Evolutionary conservation across 2,329 filamentous ascomycete genomes (phyloP).

Genomic region (Drechslera avenae): DNA sequence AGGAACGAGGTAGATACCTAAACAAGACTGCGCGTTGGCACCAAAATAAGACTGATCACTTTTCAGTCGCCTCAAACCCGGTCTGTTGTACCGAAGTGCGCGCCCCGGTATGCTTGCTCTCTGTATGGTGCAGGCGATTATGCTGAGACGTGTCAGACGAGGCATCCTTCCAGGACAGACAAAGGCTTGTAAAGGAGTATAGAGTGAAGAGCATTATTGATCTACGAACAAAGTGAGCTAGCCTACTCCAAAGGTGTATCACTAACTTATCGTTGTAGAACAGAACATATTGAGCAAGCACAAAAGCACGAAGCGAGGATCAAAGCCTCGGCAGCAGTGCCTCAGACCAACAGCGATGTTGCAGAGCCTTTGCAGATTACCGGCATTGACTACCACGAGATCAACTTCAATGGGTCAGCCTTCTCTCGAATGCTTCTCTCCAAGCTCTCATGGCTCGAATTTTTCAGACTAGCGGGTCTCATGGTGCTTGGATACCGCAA

Average conservation of each 20-base stretch:
- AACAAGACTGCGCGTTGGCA: not conserved
- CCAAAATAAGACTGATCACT: slow-evolving; percentile 7
- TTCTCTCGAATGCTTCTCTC: slow-evolving; percentile 72
- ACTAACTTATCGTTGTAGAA: slow-evolving; percentile 54
- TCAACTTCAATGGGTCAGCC: slow-evolving; percentile 74
- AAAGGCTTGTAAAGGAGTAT: slow-evolving; percentile 63
- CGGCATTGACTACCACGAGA: slow-evolving; percentile 66
- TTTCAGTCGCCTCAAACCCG: slow-evolving; percentile 31
- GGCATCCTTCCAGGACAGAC: slow-evolving; percentile 69
- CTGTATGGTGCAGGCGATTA: not conserved
- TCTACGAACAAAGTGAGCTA: slow-evolving; percentile 71
- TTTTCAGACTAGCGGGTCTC: slow-evolving; percentile 66
- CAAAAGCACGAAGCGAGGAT: slow-evolving; percentile 62
- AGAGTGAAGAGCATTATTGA: slow-evolving; percentile 77
- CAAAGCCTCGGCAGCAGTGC: slow-evolving; percentile 51
- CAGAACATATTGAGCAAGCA: slow-evolving; percentile 72
- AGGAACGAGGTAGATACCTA: slow-evolving; percentile 19
- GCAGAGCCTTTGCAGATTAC: slow-evolving; percentile 66
- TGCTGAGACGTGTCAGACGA: slow-evolving; percentile 60
- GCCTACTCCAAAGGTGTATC: not conserved
- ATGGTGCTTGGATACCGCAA: slow-evolving; percentile 70
- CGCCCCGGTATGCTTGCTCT: slow-evolving; percentile 38
- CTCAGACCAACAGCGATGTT: slow-evolving; percentile 56
- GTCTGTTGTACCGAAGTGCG: slow-evolving; percentile 42
- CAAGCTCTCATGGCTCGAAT: slow-evolving; percentile 70